phyloP scores from a whole-genome alignment of 1,284 basidiomycete species.

The Lignosus rhinocerotis region DNA sequence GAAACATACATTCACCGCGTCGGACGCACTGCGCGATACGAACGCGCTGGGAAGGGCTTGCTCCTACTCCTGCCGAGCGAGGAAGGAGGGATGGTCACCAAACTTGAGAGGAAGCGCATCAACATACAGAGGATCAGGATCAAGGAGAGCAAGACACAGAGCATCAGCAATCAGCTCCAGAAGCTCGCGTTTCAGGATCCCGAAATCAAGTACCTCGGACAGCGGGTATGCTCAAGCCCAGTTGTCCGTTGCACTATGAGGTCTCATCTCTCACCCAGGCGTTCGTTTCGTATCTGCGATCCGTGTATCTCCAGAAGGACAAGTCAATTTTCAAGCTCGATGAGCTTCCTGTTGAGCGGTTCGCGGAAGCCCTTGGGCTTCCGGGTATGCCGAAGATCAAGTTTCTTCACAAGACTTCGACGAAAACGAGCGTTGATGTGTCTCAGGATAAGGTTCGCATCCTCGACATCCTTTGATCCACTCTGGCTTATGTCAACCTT shows the following conservation, averaged over 20 bases:
- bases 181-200: conserved; percentile 94
- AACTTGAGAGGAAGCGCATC: conserved; percentile 76
- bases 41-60: conserved; percentile 86
- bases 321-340: conserved; percentile 90
- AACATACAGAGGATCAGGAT: conserved; percentile 87
- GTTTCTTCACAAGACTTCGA: conserved; percentile 75
- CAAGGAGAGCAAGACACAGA: conserved; percentile 85
- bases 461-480: too few species aligned
- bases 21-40: conserved; percentile 92
- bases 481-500: neutral
- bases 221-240: conserved; percentile 61
- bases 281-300: conserved; percentile 95
- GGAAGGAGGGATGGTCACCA: conserved; percentile 83
- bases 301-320: conserved; percentile 92
- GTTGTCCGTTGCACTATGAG: neutral
- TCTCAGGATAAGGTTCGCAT: conserved; percentile 33
- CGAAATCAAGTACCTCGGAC: conserved; percentile 96
- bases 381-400: conserved; percentile 97
- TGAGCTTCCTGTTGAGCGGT: conserved; percentile 81
- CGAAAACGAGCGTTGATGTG: conserved; percentile 76
- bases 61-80: conserved; percentile 88
- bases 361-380: conserved; percentile 88
- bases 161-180: conserved; percentile 88
- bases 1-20: conserved; percentile 98
- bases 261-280: conserved; percentile 54